Conservation (phyloP, 345 rosid species). For the Eutrema yunnanense region DNA sequence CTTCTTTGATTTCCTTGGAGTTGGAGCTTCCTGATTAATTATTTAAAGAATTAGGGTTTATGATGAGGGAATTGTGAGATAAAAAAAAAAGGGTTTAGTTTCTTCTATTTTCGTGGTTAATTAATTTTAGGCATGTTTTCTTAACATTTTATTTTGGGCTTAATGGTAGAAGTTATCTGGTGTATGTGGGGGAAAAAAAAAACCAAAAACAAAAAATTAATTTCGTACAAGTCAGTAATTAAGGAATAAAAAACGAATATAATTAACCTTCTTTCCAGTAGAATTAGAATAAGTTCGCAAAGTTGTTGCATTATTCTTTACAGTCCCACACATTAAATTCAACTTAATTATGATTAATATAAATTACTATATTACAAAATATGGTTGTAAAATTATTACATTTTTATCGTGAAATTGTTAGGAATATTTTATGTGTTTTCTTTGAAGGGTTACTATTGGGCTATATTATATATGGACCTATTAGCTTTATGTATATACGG, state of each 20-base stretch:
- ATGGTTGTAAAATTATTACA: neutral
- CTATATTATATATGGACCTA: too few relatives aligned
- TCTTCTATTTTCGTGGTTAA: conserved; percentile 1
- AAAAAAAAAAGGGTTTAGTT: neutral
- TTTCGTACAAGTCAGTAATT: neutral
- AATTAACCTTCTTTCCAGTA: neutral
- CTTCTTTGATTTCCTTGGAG: conserved; percentile 34
- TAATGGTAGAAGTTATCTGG: neutral
- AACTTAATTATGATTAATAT: too few relatives aligned
- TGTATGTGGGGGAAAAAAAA: neutral
- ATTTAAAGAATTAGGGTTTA: neutral
- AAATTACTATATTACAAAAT: neutral
- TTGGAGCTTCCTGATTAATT: conserved; percentile 22
- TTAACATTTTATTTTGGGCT: neutral
- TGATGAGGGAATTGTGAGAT: conserved; percentile 8
- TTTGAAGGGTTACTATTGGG: too few relatives aligned
- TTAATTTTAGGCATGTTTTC: conserved; percentile 5
- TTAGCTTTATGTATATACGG: too few relatives aligned
- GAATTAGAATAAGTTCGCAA: neutral
- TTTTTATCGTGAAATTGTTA: too few relatives aligned
- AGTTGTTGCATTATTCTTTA: neutral
- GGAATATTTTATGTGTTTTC: too few relatives aligned
- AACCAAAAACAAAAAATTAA: neutral
- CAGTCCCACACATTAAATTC: too few relatives aligned
- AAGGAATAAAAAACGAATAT: conserved; percentile 5